Base-by-base conservation (phyloP, 257 asterid species). In the Solanum lycopersicoides region DNA sequence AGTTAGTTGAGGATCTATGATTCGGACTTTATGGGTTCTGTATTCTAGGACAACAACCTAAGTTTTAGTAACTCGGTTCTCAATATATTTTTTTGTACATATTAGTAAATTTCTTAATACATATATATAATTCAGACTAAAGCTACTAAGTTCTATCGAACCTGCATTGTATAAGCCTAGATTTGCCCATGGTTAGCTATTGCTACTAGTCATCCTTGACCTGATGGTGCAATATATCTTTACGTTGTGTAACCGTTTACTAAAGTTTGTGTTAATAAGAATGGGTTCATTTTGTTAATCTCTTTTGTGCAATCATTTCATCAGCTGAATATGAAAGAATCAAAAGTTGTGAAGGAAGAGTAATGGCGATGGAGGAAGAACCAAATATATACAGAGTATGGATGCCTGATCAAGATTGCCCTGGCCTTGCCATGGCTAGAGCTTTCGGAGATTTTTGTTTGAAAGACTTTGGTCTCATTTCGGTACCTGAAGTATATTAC, bases 391-490 rank as follows among this genome's bases (percentile, higher is more conserved):
- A 89, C 83, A 87, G 98, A 82, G 89, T 96, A 37, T 96, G 99
- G 99, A 94, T 96, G 98, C 98, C 99, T 13, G 91, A 95, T 73
- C 93, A 93, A 91, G 98, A 95, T 82, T 93, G 95, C 90, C 99
- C 99, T 2, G 99, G 99, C 30, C 95, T 96, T 71, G 99, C 98
- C 73, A 95, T 96, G 99, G 94, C 99, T 0, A 90, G 98, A 72
- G 97, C 98, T 41, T 96, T 96, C 45, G 99, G 99, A 77, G 99
- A 95, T 87, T 96, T 96, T 86, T 95, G 98, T 88, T 88, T 96
- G 59, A 95, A 96, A 84, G 98, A 96, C 86, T 95, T 66, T 32
- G 99, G 99, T 41, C 92, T 96, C 45, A 93, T 94, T 66, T 94
- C 98, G 2, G 93, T 94, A 21, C 99, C 99, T 28, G 88, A 92